A percentile compares a stretch with the other conserved stretches of the same genome.
Evolutionary conservation across 345 rosid genomes (phyloP).

Genomic region (Eucalyptus dawsonii): DNA sequence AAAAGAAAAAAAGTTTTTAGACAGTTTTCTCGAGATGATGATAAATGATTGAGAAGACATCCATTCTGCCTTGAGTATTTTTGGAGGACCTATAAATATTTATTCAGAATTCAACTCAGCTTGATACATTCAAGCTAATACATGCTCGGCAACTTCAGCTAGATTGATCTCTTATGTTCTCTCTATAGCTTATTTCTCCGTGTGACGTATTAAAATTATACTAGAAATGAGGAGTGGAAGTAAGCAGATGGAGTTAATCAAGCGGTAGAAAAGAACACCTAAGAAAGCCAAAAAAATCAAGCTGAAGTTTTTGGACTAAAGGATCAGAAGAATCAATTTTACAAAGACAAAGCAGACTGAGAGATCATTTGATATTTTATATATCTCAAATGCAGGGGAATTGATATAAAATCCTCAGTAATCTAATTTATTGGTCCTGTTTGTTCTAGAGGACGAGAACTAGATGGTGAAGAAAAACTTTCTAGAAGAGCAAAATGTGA

Average conservation of each 20-base stretch:
- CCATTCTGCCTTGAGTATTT: not conserved
- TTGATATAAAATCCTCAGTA: not conserved
- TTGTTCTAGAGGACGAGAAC: not conserved
- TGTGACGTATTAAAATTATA: accelerated
- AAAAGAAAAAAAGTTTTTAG: no score
- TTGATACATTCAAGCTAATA: not conserved
- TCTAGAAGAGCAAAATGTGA: not conserved
- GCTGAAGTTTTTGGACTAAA: not conserved
- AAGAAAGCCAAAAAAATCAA: not conserved
- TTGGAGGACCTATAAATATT: not conserved
- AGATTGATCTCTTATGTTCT: not conserved
- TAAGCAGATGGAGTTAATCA: not conserved
- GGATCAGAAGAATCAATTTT: not conserved
- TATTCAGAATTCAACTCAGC: no score
- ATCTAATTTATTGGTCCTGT: not conserved
- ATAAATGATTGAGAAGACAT: no score
- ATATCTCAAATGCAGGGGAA: not conserved
- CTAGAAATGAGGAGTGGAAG: no score
- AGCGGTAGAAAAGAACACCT: not conserved
- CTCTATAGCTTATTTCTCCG: not conserved
- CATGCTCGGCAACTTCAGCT: not conserved
- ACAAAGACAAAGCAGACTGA: not conserved
- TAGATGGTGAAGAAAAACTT: not conserved
- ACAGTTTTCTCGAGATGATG: accelerated
- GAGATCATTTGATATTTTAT: not conserved